These are phyloP conservation scores for Fraxinus xanthoxyloides DNA, from an alignment of 305 asterid species.

Conservation along the genomic window DNA sequence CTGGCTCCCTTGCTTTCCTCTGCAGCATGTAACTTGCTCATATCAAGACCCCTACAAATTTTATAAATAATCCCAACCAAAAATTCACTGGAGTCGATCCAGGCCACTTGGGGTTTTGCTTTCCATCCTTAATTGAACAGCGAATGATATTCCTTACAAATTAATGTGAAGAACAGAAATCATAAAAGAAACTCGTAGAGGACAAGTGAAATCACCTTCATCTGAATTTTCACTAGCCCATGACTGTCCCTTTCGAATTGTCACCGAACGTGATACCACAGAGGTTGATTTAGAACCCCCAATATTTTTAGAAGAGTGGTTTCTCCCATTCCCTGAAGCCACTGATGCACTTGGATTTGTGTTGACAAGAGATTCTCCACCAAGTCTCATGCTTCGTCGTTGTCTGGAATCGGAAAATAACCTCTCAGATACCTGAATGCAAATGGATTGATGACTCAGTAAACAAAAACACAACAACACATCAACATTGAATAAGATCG, in stretches of 20 bases:
- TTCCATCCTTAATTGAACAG: background rate
- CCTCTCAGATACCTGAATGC: slow-evolving; percentile 86
- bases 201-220: slow-evolving; percentile 62
- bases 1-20: background rate
- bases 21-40: background rate
- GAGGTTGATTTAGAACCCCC: slow-evolving; percentile 63
- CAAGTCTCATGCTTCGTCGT: slow-evolving; percentile 87
- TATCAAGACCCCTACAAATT: background rate
- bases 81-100: slow-evolving; percentile 8
- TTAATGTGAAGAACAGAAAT: background rate
- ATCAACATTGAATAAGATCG: background rate
- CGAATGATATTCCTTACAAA: background rate
- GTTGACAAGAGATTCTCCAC: slow-evolving; percentile 66
- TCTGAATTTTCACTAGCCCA: slow-evolving; percentile 60
- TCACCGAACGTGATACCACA: slow-evolving; percentile 58
- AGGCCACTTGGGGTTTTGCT: background rate
- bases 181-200: background rate
- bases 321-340: slow-evolving; percentile 66
- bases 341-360: slow-evolving; percentile 44
- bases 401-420: slow-evolving; percentile 90
- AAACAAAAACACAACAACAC: slow-evolving; percentile 3
- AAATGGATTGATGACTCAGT: slow-evolving; percentile 29
- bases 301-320: slow-evolving; percentile 59
- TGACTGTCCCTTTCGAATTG: slow-evolving; percentile 69
- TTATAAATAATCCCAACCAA: slow-evolving; percentile 9